phyloP scores from a whole-genome alignment of 306 rosid genomes.

The Neltuma alba region DNA sequence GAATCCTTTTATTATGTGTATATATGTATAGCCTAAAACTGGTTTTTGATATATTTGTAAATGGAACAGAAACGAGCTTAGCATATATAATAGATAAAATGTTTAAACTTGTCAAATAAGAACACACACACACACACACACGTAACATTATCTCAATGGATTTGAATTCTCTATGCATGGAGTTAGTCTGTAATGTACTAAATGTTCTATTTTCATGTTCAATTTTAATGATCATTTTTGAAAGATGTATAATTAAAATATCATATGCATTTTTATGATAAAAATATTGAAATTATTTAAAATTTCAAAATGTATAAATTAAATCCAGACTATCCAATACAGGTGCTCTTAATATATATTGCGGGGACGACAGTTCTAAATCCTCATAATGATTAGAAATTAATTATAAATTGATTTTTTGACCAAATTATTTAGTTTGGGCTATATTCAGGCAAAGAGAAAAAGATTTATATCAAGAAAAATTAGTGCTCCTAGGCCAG shows the following conservation, averaged over 20 bases:
- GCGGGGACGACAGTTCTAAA: not conserved
- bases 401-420: not conserved
- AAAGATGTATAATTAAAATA: not conserved
- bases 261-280: not conserved
- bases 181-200: not conserved
- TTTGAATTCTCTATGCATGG: not conserved
- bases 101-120: not conserved
- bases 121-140: too few species aligned
- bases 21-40: not conserved
- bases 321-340: not conserved
- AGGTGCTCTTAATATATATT: not conserved
- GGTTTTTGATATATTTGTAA: not conserved
- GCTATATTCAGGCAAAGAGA: not conserved
- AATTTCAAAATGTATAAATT: not conserved
- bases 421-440: not conserved
- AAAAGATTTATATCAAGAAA: not conserved
- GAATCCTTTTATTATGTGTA: not conserved
- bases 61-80: not conserved
- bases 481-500: not conserved
- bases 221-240: too few species aligned
- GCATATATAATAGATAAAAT: too few species aligned
- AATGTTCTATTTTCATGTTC: not conserved
- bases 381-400: not conserved
- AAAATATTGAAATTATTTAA: not conserved
- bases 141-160: too few species aligned